A percentile compares a stretch with the other conserved stretches of the same genome.
These are phyloP conservation scores for Pseudevernia furfuracea DNA, from an alignment of 495 filamentous ascomycete species.

Conservation along the genomic window DNA sequence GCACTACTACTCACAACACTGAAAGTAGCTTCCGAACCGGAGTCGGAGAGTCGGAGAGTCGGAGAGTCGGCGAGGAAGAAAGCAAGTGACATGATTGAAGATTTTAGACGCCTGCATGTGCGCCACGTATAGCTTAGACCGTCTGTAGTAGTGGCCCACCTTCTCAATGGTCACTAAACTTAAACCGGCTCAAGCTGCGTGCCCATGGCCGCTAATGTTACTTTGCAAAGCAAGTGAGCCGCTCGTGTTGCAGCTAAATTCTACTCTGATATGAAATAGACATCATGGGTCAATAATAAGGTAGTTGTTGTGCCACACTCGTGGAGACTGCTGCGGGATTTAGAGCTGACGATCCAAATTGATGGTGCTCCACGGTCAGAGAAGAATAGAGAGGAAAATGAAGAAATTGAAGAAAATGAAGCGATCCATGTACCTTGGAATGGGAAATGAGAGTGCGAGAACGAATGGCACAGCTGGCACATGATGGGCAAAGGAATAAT, in stretches of 20 bases:
- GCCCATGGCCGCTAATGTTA: neutral
- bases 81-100: neutral
- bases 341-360: neutral
- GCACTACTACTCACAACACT: neutral
- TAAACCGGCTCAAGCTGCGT: neutral
- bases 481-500: neutral
- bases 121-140: neutral
- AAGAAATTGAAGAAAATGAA: no score
- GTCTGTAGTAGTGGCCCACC: neutral
- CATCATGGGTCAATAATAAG: neutral
- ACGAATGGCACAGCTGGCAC: neutral
- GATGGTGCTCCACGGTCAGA: no score
- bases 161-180: neutral
- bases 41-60: no score
- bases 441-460: constrained; percentile 1
- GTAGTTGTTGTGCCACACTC: no score
- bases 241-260: neutral
- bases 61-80: neutral
- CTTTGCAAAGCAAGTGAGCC: neutral
- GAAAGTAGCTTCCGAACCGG: neutral
- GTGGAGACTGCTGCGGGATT: no score
- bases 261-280: neutral
- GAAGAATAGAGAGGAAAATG: no score
- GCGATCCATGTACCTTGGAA: neutral
- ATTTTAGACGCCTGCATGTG: neutral